phyloP scores from a whole-genome alignment of 768 basidiomycete genomes.

The Vararia minispora region DNA sequence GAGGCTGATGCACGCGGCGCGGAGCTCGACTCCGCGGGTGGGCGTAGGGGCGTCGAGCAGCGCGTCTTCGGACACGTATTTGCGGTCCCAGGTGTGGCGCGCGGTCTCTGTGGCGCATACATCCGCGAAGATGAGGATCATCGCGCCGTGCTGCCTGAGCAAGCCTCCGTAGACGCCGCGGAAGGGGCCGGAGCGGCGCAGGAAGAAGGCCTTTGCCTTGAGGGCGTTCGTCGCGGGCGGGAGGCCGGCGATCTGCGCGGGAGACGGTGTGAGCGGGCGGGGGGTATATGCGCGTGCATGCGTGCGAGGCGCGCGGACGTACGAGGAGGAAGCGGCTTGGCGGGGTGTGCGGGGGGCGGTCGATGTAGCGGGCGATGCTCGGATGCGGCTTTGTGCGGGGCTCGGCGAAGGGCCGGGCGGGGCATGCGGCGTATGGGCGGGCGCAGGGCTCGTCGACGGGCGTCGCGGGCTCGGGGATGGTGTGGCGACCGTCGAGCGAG shows the following conservation, averaged over 20 bases:
- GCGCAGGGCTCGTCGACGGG: slow-evolving; percentile 12
- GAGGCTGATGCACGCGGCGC: slow-evolving; percentile 10
- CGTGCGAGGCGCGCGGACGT: not conserved
- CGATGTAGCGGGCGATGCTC: not conserved
- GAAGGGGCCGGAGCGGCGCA: slow-evolving; percentile 8
- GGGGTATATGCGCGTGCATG: not conserved
- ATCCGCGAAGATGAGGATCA: slow-evolving; percentile 14
- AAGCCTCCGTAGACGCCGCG: slow-evolving; percentile 14
- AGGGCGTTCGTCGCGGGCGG: slow-evolving; percentile 9
- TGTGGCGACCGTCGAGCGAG: slow-evolving; percentile 28
- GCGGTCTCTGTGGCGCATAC: slow-evolving; percentile 11
- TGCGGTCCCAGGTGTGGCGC: no score
- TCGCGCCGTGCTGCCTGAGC: slow-evolving; percentile 8
- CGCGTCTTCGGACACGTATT: no score
- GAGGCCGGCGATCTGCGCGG: not conserved
- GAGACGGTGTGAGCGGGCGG: slow-evolving; percentile 12
- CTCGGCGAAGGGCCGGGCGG: slow-evolving; percentile 4
- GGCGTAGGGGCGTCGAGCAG: no score
- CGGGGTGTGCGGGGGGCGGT: slow-evolving; percentile 1
- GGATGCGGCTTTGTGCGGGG: not conserved
- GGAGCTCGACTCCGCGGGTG: slow-evolving; percentile 8
- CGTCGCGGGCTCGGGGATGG: slow-evolving; percentile 20
- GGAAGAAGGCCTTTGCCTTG: slow-evolving; percentile 10
- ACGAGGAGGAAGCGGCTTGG: slow-evolving; percentile 22
- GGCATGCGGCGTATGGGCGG: slow-evolving; percentile 1